Conservation (phyloP, 2,329 filamentous ascomycete genomes). For the Diaporthe batatas region DNA sequence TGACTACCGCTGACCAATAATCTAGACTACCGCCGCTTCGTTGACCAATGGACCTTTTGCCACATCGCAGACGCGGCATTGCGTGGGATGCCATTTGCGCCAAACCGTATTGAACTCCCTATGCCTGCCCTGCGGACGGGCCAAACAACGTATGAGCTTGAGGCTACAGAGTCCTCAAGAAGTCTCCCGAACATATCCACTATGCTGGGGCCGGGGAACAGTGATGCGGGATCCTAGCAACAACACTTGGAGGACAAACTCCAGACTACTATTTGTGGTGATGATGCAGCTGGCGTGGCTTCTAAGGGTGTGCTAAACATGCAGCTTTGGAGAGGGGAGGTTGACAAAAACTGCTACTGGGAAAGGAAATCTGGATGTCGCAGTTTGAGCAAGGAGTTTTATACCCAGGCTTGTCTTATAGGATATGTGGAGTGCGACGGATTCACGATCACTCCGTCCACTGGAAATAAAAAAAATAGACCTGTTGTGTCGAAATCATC, state of each 20-base stretch:
- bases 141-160: constrained; percentile 41
- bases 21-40: constrained; percentile 61
- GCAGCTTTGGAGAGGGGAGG: neutral
- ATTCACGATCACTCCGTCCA: neutral
- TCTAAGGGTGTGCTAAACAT: neutral
- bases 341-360: too few relatives aligned
- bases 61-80: constrained; percentile 62
- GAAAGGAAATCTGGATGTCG: too few relatives aligned
- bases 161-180: constrained; percentile 15
- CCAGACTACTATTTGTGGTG: neutral
- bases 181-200: constrained; percentile 46
- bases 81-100: constrained; percentile 59
- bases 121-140: constrained; percentile 59
- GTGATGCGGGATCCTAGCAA: neutral
- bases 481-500: constrained; percentile 5
- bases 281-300: neutral
- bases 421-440: neutral
- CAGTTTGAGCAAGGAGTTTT: constrained; percentile 16
- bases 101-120: constrained; percentile 60
- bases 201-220: constrained; percentile 47
- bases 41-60: constrained; percentile 61
- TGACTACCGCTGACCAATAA: constrained; percentile 16
- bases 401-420: constrained; percentile 28
- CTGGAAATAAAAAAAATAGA: neutral
- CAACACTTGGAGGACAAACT: neutral